Evolutionary conservation across 164 flowering plant species (phyloP).

Genomic region (Stephania yunnanensis): DNA sequence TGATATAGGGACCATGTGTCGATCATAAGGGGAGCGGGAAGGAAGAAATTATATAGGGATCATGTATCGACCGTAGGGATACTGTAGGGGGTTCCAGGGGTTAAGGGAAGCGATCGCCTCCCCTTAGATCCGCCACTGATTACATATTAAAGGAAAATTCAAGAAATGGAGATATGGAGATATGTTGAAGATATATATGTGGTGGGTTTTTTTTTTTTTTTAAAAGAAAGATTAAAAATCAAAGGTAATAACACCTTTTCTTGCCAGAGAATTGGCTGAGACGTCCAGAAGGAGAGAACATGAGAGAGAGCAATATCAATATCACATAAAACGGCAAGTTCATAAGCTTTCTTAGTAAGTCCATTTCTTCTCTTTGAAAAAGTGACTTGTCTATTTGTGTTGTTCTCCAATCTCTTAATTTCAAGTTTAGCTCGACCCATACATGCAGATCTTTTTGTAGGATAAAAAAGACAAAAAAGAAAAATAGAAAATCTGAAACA

Average conservation of each 20-base stretch:
- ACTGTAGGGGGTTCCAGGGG: too few relatives aligned
- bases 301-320: slow-evolving; percentile 69
- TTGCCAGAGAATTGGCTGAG: slow-evolving; percentile 56
- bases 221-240: too few relatives aligned
- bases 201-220: background rate
- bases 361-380: slow-evolving; percentile 79
- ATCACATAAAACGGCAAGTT: slow-evolving; percentile 63
- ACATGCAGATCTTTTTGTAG: background rate
- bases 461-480: background rate
- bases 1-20: too few relatives aligned
- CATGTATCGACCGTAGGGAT: too few relatives aligned
- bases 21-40: too few relatives aligned
- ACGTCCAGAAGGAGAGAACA: slow-evolving; percentile 68
- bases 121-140: too few relatives aligned
- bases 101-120: too few relatives aligned
- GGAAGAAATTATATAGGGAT: too few relatives aligned
- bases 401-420: slow-evolving; percentile 74
- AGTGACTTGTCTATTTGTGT: slow-evolving; percentile 67
- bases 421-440: slow-evolving; percentile 69
- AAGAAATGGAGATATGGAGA: background rate
- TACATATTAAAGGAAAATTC: background rate
- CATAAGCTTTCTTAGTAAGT: slow-evolving; percentile 73
- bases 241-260: slow-evolving; percentile 22
- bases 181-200: background rate
- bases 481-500: slow-evolving; percentile 1